These are phyloP conservation scores for Arxiozyma bovina DNA, from an alignment of 1,139 yeast species.

Conservation along the genomic window DNA sequence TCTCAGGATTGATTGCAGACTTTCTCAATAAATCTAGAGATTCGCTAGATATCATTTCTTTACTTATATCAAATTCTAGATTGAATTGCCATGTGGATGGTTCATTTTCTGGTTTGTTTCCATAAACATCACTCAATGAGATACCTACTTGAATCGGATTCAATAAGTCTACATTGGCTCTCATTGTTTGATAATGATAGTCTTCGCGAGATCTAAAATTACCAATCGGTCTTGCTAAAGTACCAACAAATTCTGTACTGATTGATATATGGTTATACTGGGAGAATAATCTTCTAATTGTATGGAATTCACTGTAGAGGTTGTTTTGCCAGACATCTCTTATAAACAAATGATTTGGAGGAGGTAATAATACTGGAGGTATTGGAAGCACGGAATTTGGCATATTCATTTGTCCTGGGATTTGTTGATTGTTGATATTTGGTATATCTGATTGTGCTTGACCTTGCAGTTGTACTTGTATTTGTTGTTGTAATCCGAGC, in stretches of 20 bases:
- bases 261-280: slow-evolving; percentile 66
- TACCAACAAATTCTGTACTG: slow-evolving; percentile 92
- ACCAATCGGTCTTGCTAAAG: slow-evolving; percentile 95
- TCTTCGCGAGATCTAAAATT: slow-evolving; percentile 82
- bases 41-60: slow-evolving; percentile 77
- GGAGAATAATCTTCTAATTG: slow-evolving; percentile 61
- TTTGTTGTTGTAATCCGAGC: slow-evolving; percentile 2
- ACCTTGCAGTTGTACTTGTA: slow-evolving; percentile 4
- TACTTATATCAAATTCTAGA: slow-evolving; percentile 64
- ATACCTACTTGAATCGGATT: slow-evolving; percentile 82
- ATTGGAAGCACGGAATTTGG: slow-evolving; percentile 8
- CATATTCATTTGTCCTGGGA: slow-evolving; percentile 13
- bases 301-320: slow-evolving; percentile 70
- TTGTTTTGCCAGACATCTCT: slow-evolving; percentile 80
- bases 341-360: slow-evolving; percentile 28
- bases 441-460: slow-evolving; percentile 2
- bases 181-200: slow-evolving; percentile 89
- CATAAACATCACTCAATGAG: slow-evolving; percentile 70
- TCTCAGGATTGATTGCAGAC: slow-evolving; percentile 74
- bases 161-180: slow-evolving; percentile 82
- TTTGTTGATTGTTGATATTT: slow-evolving; percentile 6
- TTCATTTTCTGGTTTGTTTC: slow-evolving; percentile 61
- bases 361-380: slow-evolving; percentile 23
- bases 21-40: slow-evolving; percentile 67
- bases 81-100: slow-evolving; percentile 95